Percentiles rank a stretch among this genome's conserved stretches.
Evolutionary conservation across 2,329 filamentous ascomycete genomes (phyloP).

Genomic region (Metarhizium guizhouense): DNA sequence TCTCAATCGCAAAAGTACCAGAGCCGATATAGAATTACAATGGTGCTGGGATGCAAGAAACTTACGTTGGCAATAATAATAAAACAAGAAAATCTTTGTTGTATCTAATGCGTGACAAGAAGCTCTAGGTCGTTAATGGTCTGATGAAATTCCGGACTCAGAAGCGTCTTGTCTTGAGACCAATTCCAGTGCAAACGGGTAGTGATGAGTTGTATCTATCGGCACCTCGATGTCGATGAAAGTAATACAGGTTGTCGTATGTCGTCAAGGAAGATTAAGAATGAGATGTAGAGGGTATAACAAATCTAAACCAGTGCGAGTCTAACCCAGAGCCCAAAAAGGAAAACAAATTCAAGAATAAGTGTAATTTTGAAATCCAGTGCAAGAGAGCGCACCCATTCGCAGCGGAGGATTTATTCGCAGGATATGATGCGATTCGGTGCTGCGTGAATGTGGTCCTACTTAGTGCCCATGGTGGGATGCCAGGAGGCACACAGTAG

Average conservation of each 20-base stretch:
- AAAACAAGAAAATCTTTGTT: conserved; percentile 14
- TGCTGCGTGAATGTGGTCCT: conserved; percentile 9
- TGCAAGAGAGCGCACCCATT: conserved; percentile 14
- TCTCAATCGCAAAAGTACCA: not conserved
- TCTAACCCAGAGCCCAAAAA: conserved; percentile 28
- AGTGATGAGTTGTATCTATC: conserved; percentile 2
- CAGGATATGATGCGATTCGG: conserved; percentile 2
- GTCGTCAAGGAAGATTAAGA: conserved; percentile 11
- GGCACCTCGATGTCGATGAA: conserved; percentile 12
- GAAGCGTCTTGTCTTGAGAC: not conserved
- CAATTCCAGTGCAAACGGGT: not conserved
- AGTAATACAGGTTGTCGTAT: conserved; percentile 12
- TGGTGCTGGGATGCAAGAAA: not conserved
- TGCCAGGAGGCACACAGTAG: conserved; percentile 1
- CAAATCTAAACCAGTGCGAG: conserved; percentile 29
- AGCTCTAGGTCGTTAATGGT: conserved; percentile 17
- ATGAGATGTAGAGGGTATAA: conserved; percentile 12
- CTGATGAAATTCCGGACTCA: not conserved
- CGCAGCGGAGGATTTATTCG: conserved; percentile 12
- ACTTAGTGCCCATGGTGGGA: conserved; percentile 13
- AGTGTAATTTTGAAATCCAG: conserved; percentile 1
- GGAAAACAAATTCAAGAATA: conserved; percentile 8
- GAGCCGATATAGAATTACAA: too few relatives aligned
- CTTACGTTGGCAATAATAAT: not conserved
- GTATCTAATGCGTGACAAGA: conserved; percentile 20